These are phyloP conservation scores for Actinomortierella wolfii DNA, from an alignment of 371 early-diverging fungal genomes.

Conservation along the genomic window DNA sequence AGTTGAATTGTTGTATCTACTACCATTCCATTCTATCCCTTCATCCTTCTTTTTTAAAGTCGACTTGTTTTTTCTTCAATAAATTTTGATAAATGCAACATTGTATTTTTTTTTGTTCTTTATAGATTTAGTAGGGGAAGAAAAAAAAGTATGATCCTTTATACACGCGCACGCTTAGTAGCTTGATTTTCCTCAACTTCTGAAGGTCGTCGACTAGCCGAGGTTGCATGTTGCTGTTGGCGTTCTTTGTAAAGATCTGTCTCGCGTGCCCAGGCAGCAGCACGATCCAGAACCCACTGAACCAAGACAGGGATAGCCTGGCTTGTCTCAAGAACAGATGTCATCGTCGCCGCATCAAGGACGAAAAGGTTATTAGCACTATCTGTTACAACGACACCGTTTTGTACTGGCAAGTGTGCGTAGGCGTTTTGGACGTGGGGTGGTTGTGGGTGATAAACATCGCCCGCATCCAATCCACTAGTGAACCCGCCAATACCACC, in stretches of 20 bases:
- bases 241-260: constrained; percentile 2
- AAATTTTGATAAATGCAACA: too few species aligned
- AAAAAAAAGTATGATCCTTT: not conserved
- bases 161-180: constrained; percentile 28
- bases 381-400: not conserved
- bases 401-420: not conserved
- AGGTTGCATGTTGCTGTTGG: constrained; percentile 4
- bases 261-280: constrained; percentile 31
- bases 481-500: not conserved
- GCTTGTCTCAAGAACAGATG: constrained; percentile 20
- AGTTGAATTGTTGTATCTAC: too few species aligned
- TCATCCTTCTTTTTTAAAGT: too few species aligned
- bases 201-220: constrained; percentile 10
- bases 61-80: too few species aligned
- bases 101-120: too few species aligned
- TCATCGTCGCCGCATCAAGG: constrained; percentile 18
- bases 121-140: too few species aligned
- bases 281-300: constrained; percentile 36
- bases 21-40: too few species aligned
- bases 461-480: constrained; percentile 3
- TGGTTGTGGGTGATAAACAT: not conserved
- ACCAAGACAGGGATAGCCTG: constrained; percentile 40
- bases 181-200: constrained; percentile 27
- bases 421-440: not conserved
- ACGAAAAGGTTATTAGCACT: constrained; percentile 9